Percentiles rank a stretch among this genome's conserved stretches.
Conservation (phyloP, 1,284 basidiomycete species). For the Coniferiporia sulphurascens region DNA sequence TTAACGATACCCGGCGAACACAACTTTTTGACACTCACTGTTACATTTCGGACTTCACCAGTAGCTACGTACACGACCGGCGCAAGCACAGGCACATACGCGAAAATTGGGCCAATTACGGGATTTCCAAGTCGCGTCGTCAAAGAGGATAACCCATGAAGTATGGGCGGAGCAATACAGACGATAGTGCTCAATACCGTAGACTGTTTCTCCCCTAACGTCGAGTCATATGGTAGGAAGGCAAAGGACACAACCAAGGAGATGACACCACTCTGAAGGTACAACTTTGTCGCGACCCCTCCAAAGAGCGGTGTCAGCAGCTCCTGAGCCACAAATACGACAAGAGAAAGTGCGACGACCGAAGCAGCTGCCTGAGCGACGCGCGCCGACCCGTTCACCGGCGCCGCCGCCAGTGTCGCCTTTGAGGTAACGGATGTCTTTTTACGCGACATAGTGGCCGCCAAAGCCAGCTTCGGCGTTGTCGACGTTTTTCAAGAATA, state of each 20-base stretch:
- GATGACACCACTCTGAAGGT: constrained; percentile 5
- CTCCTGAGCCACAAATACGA: constrained; percentile 1
- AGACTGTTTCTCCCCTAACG: background rate
- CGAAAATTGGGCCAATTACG: constrained; percentile 5
- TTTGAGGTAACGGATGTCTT: background rate
- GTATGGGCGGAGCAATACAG: constrained; percentile 3
- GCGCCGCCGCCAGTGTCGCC: background rate
- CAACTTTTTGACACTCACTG: constrained; percentile 1
- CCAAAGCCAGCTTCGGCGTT: background rate
- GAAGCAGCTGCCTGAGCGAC: background rate
- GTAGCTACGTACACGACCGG: constrained; percentile 7
- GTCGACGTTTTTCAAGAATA: background rate
- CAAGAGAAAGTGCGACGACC: constrained; percentile 7
- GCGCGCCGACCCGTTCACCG: background rate
- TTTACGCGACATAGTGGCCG: constrained; percentile 4
- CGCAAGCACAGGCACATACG: constrained; percentile 6
- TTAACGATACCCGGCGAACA: background rate
- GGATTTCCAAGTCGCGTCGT: constrained; percentile 11
- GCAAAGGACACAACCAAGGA: constrained; percentile 1
- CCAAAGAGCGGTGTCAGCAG: constrained; percentile 11
- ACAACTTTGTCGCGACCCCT: constrained; percentile 14
- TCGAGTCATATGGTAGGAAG: background rate
- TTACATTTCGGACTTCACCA: background rate
- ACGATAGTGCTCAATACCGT: constrained; percentile 1
- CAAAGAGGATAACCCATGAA: background rate